A percentile compares a stretch with the other conserved stretches of the same genome.
phyloP scores from a whole-genome alignment of 2,329 filamentous ascomycete species.

The Trichophyton simii region DNA sequence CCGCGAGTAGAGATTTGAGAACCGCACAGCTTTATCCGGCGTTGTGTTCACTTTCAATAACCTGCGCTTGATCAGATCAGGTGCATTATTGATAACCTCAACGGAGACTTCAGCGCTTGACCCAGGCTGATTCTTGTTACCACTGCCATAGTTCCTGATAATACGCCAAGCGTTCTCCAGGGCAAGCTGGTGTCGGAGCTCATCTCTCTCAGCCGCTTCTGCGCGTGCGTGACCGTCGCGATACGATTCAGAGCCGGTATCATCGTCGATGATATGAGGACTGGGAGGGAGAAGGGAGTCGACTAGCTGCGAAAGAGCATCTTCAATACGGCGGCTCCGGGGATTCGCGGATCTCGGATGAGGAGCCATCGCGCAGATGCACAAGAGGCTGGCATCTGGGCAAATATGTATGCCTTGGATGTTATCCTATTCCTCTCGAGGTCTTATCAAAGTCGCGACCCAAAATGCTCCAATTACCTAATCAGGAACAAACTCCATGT shows the following conservation, averaged over 20 bases:
- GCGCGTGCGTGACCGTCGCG: constrained; percentile 24
- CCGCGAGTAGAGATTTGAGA: constrained; percentile 81
- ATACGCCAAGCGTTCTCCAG: constrained; percentile 30
- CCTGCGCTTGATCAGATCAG: constrained; percentile 81
- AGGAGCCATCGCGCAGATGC: constrained; percentile 15
- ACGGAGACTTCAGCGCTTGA: constrained; percentile 13
- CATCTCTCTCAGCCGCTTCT: constrained; percentile 27
- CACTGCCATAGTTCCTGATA: constrained; percentile 23
- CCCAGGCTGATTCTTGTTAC: constrained; percentile 1
- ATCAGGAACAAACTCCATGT: neutral
- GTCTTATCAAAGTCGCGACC: neutral
- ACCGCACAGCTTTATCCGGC: constrained; percentile 63
- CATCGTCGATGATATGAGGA: constrained; percentile 21
- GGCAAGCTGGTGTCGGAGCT: constrained; percentile 23
- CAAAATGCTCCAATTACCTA: neutral
- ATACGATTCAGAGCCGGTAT: constrained; percentile 23
- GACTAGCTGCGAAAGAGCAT: constrained; percentile 33
- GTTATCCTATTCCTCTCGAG: neutral
- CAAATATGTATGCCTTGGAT: neutral
- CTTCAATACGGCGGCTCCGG: constrained; percentile 32
- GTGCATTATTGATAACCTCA: constrained; percentile 67
- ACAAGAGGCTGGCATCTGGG: neutral
- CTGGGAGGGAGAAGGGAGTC: constrained; percentile 29
- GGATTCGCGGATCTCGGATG: constrained; percentile 19
- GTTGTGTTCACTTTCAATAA: constrained; percentile 65